Evolutionary conservation across 345 rosid species (phyloP), one percentile per base, ranked within the genome.

Genomic region (Psidium guajava): DNA sequence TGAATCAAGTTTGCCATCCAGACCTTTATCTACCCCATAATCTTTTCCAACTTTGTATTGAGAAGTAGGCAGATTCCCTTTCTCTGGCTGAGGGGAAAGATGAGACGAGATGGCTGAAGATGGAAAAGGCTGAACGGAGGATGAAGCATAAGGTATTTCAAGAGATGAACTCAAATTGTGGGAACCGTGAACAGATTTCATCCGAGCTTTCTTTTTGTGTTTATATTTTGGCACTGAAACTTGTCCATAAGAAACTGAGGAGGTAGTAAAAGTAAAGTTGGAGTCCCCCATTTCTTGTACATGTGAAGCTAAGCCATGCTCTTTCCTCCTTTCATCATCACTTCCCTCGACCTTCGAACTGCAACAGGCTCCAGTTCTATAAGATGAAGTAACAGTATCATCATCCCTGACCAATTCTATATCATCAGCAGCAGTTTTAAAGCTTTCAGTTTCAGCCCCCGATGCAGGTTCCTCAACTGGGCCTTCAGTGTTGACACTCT

Each of bases 371-470:
- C 94, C 98, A 88, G 82, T 91, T 84, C 85, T 61, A 92, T 90
- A 96, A 84, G 91, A 87, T 86, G 96, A 92, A 73, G 88, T 87
- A 82, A 74, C 89, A 75, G 87, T 85, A 82, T 88, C 85, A 86
- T 94, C 85, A 85, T 93, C 98, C 86, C 75, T 89, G 73, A 87
- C 87, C 58, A 87, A 86, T 82, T 93, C 95, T 87, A 94, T 92
- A 89, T 94, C 99, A 90, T 97, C 99, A 49, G 91, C 90, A 84
- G 95, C 99, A 54, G 99, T 91, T 89, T 91, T 93, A 88, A 93
- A 95, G 92, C 99, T 96, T 90, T 96, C 98, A 55, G 98, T 92
- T 86, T 96, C 99, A 86, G 92, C 91, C 85, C 92, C 96, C 32
- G 98, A 93, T 82, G 91, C 47, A 83, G 91, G 90, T 42, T 90